A percentile compares a stretch with the other conserved stretches of the same genome.
phyloP scores from a whole-genome alignment of 352 stramenopile species.

The Pythium folliculosum region DNA sequence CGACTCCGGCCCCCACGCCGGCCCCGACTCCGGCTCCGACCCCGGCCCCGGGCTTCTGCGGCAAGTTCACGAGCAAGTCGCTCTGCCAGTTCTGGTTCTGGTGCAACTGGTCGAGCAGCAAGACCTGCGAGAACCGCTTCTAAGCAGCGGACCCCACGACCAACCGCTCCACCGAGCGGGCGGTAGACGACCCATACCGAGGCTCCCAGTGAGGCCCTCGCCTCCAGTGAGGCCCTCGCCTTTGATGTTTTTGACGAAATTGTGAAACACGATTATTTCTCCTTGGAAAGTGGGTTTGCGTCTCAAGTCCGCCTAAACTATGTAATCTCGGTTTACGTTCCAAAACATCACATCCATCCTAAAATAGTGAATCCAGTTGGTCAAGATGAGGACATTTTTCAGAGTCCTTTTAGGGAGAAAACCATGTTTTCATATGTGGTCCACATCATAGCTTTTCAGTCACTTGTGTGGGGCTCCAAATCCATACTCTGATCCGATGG shows the following conservation, averaged over 20 bases:
- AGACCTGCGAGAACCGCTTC: slow-evolving; percentile 12
- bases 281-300: no score
- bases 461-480: neutral
- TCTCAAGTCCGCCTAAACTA: no score
- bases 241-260: no score
- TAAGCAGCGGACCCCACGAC: neutral
- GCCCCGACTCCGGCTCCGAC: neutral
- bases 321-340: no score
- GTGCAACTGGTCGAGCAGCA: slow-evolving; percentile 10
- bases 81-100: slow-evolving; percentile 19
- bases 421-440: neutral
- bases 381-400: neutral
- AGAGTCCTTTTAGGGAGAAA: no score
- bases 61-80: slow-evolving; percentile 12
- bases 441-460: neutral
- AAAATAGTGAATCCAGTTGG: neutral
- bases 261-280: no score
- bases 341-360: neutral
- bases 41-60: slow-evolving; percentile 8
- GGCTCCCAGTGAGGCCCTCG: no score
- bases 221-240: no score
- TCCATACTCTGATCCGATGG: slow-evolving; percentile 1
- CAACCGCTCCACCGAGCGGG: no score
- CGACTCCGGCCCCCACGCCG: neutral
- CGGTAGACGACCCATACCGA: neutral